Evolutionary conservation across 1,284 basidiomycete species (phyloP).

Genomic region (Rhodotorula sp.): DNA sequence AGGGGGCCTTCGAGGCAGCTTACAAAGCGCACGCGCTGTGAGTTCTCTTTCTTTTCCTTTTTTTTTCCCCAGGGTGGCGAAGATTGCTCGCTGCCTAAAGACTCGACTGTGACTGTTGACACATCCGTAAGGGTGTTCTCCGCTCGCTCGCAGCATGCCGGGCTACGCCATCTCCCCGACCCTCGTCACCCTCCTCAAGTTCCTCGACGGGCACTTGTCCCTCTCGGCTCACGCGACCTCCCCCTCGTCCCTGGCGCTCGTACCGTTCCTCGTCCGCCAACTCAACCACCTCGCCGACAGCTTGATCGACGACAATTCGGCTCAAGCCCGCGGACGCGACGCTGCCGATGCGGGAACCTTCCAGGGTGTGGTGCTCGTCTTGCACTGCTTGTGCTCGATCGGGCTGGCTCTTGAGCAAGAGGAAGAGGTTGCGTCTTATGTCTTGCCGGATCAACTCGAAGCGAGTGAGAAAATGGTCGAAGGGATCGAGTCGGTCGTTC

Average conservation of each 20-base stretch:
- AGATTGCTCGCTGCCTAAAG: too few relatives aligned
- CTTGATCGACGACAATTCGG: neutral
- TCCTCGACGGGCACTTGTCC: constrained; percentile 37
- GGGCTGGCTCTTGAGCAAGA: constrained; percentile 15
- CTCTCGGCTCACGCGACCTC: neutral
- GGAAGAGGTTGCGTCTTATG: neutral
- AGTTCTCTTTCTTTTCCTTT: neutral
- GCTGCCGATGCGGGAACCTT: constrained; percentile 25
- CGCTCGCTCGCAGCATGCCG: constrained; percentile 10
- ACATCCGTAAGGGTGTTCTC: too few relatives aligned
- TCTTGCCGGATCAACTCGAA: neutral
- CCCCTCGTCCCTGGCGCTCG: neutral
- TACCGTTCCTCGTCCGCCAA: constrained; percentile 15
- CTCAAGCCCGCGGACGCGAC: constrained; percentile 4
- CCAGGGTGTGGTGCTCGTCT: constrained; percentile 26
- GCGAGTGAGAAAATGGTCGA: constrained; percentile 1
- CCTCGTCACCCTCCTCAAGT: constrained; percentile 36
- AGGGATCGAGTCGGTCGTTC: constrained; percentile 11
- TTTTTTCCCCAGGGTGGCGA: neutral
- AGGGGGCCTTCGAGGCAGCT: constrained; percentile 4
- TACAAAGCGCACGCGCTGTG: constrained; percentile 16
- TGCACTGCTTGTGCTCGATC: constrained; percentile 25
- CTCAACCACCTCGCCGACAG: constrained; percentile 7
- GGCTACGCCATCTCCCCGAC: constrained; percentile 21
- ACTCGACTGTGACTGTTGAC: too few relatives aligned